These are phyloP conservation scores for Crassisporium funariophilum DNA, from an alignment of 768 basidiomycete genomes.

Conservation along the genomic window DNA sequence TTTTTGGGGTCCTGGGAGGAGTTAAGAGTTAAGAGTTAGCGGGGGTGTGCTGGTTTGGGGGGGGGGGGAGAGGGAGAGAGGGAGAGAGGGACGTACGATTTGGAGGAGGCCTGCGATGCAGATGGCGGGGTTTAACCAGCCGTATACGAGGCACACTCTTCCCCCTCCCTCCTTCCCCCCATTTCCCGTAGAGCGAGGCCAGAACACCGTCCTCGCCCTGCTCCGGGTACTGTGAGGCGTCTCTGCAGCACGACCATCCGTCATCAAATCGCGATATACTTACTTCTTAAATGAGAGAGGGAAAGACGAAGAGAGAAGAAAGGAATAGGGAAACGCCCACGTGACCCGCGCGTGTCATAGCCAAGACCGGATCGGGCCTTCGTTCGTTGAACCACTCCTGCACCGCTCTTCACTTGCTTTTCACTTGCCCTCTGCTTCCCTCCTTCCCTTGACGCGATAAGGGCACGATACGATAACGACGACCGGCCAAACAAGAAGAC, in stretches of 20 bases:
- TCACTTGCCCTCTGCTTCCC: no score
- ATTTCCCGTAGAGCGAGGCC: no score
- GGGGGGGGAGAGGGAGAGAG: no score
- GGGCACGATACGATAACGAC: no score
- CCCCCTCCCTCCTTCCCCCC: no score
- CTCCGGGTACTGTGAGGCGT: conserved; percentile 19
- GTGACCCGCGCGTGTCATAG: conserved; percentile 19
- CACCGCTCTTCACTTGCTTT: not conserved
- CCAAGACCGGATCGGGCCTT: not conserved
- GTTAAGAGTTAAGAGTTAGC: conserved; percentile 2
- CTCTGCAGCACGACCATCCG: no score
- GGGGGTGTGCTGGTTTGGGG: no score
- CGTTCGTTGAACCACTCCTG: conserved; percentile 6
- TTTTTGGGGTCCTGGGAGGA: conserved; percentile 4
- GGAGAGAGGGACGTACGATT: conserved; percentile 6
- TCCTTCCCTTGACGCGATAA: no score
- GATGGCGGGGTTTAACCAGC: conserved; percentile 51
- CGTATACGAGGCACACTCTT: conserved; percentile 53
- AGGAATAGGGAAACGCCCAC: conserved; percentile 22
- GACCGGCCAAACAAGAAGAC: no score
- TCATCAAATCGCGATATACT: no score
- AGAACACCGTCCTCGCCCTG: conserved; percentile 42
- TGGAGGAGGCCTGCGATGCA: conserved; percentile 57
- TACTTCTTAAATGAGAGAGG: no score
- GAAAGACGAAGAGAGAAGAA: not conserved